phyloP scores from a whole-genome alignment of 192 early-diverging fungal genomes.

The Umbelopsis sp. region DNA sequence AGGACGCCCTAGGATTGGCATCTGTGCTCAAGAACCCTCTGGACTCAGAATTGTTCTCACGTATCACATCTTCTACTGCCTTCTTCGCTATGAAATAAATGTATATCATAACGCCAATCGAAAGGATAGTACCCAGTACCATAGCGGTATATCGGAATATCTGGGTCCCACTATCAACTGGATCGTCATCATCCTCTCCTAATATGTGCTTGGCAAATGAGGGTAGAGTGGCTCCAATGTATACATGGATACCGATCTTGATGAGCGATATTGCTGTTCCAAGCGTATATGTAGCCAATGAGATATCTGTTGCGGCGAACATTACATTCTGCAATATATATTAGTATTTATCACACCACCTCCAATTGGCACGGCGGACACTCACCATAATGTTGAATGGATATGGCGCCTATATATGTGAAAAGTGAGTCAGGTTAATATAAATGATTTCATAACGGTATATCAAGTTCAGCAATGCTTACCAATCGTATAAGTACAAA shows the following conservation, averaged over 20 bases:
- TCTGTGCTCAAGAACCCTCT: slow-evolving; percentile 24
- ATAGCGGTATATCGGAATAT: slow-evolving; percentile 27
- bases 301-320: slow-evolving; percentile 58
- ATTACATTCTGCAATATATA: slow-evolving; percentile 45
- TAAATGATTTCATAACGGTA: neutral
- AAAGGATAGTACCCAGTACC: slow-evolving; percentile 37
- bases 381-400: slow-evolving; percentile 64
- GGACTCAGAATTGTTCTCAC: slow-evolving; percentile 25
- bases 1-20: slow-evolving; percentile 2
- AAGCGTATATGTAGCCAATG: slow-evolving; percentile 42
- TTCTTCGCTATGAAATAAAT: slow-evolving; percentile 49
- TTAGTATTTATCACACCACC: neutral
- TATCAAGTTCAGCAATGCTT: neutral
- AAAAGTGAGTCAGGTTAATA: neutral
- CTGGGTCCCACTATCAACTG: slow-evolving; percentile 26
- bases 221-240: slow-evolving; percentile 60
- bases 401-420: slow-evolving; percentile 56
- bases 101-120: slow-evolving; percentile 51
- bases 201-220: slow-evolving; percentile 46
- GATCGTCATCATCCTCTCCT: slow-evolving; percentile 33
- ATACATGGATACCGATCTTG: slow-evolving; percentile 62
- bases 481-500: slow-evolving; percentile 63
- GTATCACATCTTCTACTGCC: slow-evolving; percentile 46
- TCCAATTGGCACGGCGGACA: neutral
- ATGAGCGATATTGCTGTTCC: slow-evolving; percentile 61